Evolutionary conservation across 1,284 basidiomycete species (phyloP).

Genomic region (Rhodotorula glutinis): DNA sequence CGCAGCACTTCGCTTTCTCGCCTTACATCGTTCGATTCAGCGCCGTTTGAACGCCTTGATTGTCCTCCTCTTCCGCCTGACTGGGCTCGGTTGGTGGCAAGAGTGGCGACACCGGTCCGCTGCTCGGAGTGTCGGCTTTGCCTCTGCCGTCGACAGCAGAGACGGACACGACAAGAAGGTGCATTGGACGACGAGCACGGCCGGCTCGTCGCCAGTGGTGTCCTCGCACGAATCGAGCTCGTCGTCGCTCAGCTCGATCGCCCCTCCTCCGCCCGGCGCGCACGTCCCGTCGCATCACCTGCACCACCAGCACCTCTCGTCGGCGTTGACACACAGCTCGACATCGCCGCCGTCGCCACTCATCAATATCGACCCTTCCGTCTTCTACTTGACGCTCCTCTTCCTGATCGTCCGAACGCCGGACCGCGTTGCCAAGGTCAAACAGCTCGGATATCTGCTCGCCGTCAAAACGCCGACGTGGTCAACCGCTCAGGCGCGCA

Average conservation of each 20-base stretch:
- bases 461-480: background rate
- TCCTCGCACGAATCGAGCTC: background rate
- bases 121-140: background rate
- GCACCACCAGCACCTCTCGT: background rate
- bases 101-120: background rate
- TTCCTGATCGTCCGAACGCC: slow-evolving; percentile 30
- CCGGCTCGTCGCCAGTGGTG: background rate
- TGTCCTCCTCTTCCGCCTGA: slow-evolving; percentile 13
- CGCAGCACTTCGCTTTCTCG: slow-evolving; percentile 50
- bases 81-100: slow-evolving; percentile 10
- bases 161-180: slow-evolving; percentile 9
- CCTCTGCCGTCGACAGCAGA: too few species aligned
- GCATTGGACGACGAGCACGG: slow-evolving; percentile 11
- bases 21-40: slow-evolving; percentile 36
- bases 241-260: background rate
- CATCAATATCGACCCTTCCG: slow-evolving; percentile 23
- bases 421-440: slow-evolving; percentile 21
- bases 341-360: background rate
- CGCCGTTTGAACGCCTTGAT: slow-evolving; percentile 22
- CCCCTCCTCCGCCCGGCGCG: background rate
- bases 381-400: slow-evolving; percentile 21
- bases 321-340: background rate
- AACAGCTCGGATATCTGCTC: background rate
- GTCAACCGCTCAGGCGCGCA: background rate
- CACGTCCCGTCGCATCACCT: background rate